Conservation (phyloP, 495 filamentous ascomycete species). For the Aspergillus saccharolyticus region DNA sequence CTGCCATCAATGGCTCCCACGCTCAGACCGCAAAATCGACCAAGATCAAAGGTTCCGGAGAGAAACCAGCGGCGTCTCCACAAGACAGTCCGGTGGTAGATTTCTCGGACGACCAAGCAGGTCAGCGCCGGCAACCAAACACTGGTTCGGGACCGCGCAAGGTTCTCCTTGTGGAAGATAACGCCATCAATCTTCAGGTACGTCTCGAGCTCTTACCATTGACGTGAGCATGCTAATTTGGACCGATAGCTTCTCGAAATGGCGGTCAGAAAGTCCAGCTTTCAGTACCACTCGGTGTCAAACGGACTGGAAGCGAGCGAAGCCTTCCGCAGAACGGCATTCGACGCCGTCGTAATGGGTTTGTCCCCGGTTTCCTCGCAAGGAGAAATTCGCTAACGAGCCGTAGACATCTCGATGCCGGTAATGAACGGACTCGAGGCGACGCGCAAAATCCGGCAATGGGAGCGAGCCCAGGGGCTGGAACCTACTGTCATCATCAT, state of each 20-base stretch:
- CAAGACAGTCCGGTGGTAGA: not conserved
- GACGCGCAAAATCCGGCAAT: conserved; percentile 50
- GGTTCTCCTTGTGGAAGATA: conserved; percentile 60
- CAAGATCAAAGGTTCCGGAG: not conserved
- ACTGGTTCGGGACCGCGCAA: conserved; percentile 7
- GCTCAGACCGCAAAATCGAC: not conserved
- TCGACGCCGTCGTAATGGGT: conserved; percentile 44
- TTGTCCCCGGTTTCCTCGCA: not conserved
- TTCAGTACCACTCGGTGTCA: conserved; percentile 13
- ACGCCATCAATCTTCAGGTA: conserved; percentile 60
- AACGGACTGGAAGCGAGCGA: conserved; percentile 32
- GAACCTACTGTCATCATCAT: conserved; percentile 51
- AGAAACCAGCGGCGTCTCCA: not conserved
- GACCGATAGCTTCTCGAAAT: conserved; percentile 21
- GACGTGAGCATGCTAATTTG: not conserved
- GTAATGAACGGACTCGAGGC: conserved; percentile 60
- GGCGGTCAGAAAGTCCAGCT: conserved; percentile 15
- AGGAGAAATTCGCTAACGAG: not conserved
- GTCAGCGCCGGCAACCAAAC: not conserved
- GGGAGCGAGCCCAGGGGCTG: conserved; percentile 33
- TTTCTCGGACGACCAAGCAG: not conserved
- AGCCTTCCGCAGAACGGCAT: conserved; percentile 41
- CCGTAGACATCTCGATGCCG: conserved; percentile 59
- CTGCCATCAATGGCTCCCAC: not conserved
- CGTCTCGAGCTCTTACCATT: too few relatives aligned